Conservation (phyloP, 2,329 filamentous ascomycete genomes). For the Arthroderma sp. region DNA sequence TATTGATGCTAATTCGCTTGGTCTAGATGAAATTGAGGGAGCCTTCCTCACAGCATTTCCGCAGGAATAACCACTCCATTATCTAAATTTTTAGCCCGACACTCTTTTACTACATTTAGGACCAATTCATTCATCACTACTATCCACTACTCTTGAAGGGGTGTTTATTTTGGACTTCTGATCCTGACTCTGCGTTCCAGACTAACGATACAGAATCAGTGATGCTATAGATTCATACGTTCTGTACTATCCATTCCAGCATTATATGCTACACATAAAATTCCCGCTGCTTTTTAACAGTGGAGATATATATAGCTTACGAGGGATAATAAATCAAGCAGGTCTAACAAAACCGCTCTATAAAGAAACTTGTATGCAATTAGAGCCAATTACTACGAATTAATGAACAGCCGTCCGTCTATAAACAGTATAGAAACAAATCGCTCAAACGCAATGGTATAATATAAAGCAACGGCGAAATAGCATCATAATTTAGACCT, state of each 20-base stretch:
- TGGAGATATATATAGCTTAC: neutral
- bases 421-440: neutral
- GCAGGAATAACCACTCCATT: constrained; percentile 14
- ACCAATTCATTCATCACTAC: neutral
- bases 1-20: neutral
- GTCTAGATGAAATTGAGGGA: constrained; percentile 32
- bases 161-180: neutral
- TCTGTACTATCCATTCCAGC: neutral
- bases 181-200: neutral
- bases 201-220: neutral
- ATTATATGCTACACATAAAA: neutral
- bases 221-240: neutral
- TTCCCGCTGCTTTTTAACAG: neutral
- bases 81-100: neutral
- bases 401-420: neutral
- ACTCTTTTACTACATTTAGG: neutral
- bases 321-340: neutral
- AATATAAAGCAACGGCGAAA: neutral
- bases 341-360: neutral
- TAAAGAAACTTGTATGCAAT: neutral
- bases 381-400: neutral
- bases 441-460: neutral
- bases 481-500: constrained; percentile 57
- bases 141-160: neutral
- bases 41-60: constrained; percentile 34